Conservation (phyloP, 208 protist species). For the Crithidia brevicula region DNA sequence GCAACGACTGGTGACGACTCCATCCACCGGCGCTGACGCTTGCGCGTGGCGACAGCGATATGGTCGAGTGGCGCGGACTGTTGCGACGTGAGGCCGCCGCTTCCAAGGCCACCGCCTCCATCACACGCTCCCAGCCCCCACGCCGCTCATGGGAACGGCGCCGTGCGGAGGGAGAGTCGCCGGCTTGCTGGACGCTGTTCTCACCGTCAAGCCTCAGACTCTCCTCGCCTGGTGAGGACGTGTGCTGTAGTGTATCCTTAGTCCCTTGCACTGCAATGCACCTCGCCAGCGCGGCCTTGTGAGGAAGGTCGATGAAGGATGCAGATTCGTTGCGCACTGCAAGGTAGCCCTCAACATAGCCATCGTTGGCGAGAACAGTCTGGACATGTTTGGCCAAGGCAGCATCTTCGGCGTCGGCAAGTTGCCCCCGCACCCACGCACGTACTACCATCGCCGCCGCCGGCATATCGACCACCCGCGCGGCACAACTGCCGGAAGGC, state of each 20-base stretch:
- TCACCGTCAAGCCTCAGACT: not conserved
- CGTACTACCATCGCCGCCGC: not conserved
- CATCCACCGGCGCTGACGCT: not conserved
- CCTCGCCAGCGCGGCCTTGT: conserved; percentile 3
- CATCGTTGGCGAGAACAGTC: not conserved
- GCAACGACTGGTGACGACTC: not conserved
- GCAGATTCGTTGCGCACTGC: not conserved
- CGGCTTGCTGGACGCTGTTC: not conserved
- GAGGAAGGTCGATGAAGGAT: conserved; percentile 3
- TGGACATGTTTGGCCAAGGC: conserved; percentile 10
- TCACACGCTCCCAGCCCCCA: conserved; percentile 9
- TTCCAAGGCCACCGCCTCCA: conserved; percentile 19
- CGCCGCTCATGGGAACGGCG: not conserved
- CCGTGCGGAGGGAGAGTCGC: not conserved
- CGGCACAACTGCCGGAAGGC: too few species aligned
- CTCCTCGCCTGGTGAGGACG: not conserved
- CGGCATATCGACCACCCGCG: too few species aligned
- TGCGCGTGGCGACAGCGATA: not conserved
- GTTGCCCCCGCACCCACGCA: conserved; percentile 18
- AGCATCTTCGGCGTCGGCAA: conserved; percentile 11
- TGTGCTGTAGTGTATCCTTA: not conserved
- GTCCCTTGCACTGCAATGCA: not conserved
- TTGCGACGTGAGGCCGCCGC: not conserved
- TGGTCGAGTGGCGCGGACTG: conserved; percentile 1
- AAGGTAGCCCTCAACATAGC: conserved; percentile 19